Conservation (phyloP, 768 basidiomycete species). For the Russula foetens region DNA sequence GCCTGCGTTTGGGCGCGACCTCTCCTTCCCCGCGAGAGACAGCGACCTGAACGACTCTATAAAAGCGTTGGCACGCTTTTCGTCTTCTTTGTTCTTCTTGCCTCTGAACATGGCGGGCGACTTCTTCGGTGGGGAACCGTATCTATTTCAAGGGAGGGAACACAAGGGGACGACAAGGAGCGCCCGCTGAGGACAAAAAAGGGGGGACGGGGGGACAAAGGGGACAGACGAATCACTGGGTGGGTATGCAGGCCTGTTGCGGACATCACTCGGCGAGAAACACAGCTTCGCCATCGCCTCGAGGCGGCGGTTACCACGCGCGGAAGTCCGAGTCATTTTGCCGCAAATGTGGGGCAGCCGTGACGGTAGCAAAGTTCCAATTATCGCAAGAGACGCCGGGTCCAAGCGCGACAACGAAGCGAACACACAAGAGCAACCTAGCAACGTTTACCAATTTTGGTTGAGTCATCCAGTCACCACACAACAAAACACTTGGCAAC, state of each 20-base stretch:
- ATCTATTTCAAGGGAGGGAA: background rate
- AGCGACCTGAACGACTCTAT: constrained; percentile 29
- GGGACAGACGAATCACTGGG: background rate
- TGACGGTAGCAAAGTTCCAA: background rate
- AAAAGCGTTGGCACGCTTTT: constrained; percentile 23
- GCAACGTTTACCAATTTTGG: too few species aligned
- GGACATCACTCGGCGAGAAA: background rate
- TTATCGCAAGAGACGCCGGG: background rate
- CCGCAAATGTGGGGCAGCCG: background rate
- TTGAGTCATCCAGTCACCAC: too few species aligned
- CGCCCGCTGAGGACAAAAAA: background rate
- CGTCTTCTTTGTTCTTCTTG: constrained; percentile 1
- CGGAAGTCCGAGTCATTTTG: background rate
- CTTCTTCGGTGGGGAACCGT: background rate
- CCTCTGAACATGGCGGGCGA: background rate
- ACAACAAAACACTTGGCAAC: too few species aligned
- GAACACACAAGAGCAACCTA: too few species aligned
- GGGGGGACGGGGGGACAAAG: background rate
- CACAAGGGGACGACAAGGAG: background rate
- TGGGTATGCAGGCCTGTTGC: background rate
- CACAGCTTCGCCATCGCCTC: background rate
- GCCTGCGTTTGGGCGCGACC: background rate
- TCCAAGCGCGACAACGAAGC: background rate
- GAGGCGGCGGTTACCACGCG: background rate
- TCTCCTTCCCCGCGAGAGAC: constrained; percentile 23